Evolutionary conservation across 2,329 filamentous ascomycete species (phyloP), one percentile per base, ranked within the genome.

Genomic region (Polytolypa hystricis): DNA sequence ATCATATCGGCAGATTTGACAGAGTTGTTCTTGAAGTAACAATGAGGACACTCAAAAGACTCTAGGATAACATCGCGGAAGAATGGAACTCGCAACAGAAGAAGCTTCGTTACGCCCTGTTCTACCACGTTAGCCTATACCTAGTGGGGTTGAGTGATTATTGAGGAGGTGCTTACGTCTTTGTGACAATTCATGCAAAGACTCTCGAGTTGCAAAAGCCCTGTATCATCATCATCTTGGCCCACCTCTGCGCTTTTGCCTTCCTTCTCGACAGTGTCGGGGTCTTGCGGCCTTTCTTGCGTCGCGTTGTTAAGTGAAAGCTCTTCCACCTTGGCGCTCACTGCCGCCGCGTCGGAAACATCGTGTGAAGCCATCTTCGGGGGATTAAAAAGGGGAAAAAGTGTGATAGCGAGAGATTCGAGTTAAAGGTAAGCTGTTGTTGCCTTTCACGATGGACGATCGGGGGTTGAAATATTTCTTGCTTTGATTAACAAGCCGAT

Each of bases 11-110:
- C 91, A 6, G 87, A 79, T 57, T 95, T 89, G 50, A 98, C 82
- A 52, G 95, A 89, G 60, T 87, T 87, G 67, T 96, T 94, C 47
- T 81, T 77, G 63, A 89, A 81, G 55, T 78, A 69, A 66, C 91
- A 98, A 62, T 95, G 77, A 4, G 84, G 78, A 69, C 91, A 98
- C 47, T 76, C 74, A 62, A 98, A 98, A 44, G 89, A 96, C 79
- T 95, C 94, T 60, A 98, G 76, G 52, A 98, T 85, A 45, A 98
- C 79, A 61, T 98, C 89, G 65, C 86, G 85, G 70, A 98, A 98
- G 71, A 85, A 96, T 11, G 91, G 91, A 38, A 98, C 95, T 46
- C 78, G 77, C 11, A 93, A 93, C 37, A 98, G 77, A 29, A 98
- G 77, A 15, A 98, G 74, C 41, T 81, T 75, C 10, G 91, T 98